A percentile compares a stretch with the other conserved stretches of the same genome.
Conservation (phyloP, 2,329 filamentous ascomycete genomes). For the Trichophyton simii region DNA sequence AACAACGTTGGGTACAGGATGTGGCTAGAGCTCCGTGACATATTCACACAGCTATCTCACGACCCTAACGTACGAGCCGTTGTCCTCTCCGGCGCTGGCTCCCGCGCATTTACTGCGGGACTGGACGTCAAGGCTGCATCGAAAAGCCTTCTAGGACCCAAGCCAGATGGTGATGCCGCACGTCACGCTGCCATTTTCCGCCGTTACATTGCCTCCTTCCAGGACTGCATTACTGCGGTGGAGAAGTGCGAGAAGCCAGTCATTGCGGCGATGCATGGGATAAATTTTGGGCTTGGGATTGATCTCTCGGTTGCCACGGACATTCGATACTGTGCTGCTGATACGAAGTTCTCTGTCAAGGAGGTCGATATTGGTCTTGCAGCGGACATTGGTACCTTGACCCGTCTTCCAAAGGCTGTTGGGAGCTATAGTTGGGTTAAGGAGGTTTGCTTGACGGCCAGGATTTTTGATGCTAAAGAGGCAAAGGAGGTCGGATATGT, state of each 20-base stretch:
- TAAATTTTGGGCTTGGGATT: conserved; percentile 64
- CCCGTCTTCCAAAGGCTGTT: conserved; percentile 36
- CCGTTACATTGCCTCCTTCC: conserved; percentile 64
- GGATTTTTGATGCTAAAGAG: conserved; percentile 34
- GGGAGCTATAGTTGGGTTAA: conserved; percentile 37
- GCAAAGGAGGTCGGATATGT: conserved; percentile 35
- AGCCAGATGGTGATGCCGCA: conserved; percentile 43
- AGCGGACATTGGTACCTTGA: conserved; percentile 38
- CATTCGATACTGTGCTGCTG: conserved; percentile 28
- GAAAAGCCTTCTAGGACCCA: conserved; percentile 35
- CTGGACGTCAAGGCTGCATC: conserved; percentile 67
- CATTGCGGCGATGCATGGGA: conserved; percentile 67
- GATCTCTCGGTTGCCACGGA: conserved; percentile 42
- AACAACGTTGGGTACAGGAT: conserved; percentile 41
- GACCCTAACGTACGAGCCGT: conserved; percentile 64
- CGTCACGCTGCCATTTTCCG: conserved; percentile 51
- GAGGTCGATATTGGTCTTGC: conserved; percentile 40
- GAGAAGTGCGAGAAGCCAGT: conserved; percentile 90
- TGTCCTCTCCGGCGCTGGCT: conserved; percentile 67
- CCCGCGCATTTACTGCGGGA: conserved; percentile 73
- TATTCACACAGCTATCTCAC: conserved; percentile 60
- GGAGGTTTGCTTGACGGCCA: conserved; percentile 35
- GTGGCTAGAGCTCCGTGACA: conserved; percentile 65
- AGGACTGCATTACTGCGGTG: conserved; percentile 60
- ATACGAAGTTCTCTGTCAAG: conserved; percentile 33